A percentile compares a stretch with the other conserved stretches of the same genome.
phyloP scores from a whole-genome alignment of 257 asterid species.

The Verbena officinalis region DNA sequence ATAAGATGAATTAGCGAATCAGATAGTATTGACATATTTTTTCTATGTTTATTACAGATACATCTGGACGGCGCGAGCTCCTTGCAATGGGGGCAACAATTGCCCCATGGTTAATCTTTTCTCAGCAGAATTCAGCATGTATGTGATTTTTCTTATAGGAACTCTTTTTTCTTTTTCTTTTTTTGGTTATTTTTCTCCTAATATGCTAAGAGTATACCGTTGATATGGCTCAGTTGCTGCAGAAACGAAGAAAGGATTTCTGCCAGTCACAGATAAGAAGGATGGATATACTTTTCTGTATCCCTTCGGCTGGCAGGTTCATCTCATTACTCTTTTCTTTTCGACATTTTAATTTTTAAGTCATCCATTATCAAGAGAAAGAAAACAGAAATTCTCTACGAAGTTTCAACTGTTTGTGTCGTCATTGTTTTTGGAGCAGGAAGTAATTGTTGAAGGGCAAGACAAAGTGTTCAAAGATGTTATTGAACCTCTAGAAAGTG shows the following conservation, averaged over 20 bases:
- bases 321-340: conserved; percentile 1
- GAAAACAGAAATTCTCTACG: conserved; percentile 1
- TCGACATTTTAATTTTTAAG: no score
- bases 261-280: conserved; percentile 71
- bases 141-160: conserved; percentile 34
- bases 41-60: conserved; percentile 45
- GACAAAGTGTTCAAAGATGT: conserved; percentile 98
- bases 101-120: conserved; percentile 53
- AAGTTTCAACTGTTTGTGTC: conserved; percentile 11
- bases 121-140: conserved; percentile 62
- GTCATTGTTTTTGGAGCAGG: conserved; percentile 48
- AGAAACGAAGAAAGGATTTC: conserved; percentile 84
- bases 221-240: conserved; percentile 92
- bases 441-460: conserved; percentile 84
- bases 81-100: conserved; percentile 61
- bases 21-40: not conserved
- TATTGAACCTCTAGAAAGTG: conserved; percentile 93
- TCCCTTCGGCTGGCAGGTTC: conserved; percentile 97
- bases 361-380: not conserved
- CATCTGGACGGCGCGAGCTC: conserved; percentile 64
- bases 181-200: not conserved
- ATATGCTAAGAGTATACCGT: conserved; percentile 52
- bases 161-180: not conserved
- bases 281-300: conserved; percentile 81
- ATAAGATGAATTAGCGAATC: no score